phyloP scores from a whole-genome alignment of 805 yeast genomes.

The Kodamaea hsintzibuensis region DNA sequence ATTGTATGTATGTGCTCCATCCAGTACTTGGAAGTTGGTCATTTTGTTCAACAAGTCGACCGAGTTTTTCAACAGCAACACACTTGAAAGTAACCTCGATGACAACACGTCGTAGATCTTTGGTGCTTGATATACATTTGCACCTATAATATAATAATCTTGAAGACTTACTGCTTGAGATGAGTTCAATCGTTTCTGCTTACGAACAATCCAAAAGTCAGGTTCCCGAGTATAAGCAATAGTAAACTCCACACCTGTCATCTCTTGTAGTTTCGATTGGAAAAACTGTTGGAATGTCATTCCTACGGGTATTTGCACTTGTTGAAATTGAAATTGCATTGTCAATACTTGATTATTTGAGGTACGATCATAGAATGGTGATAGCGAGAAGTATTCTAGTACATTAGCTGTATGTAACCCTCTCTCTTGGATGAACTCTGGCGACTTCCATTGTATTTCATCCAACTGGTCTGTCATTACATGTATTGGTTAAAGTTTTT shows the following conservation, averaged over 20 bases:
- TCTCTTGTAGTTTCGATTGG: constrained; percentile 63
- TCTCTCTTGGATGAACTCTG: constrained; percentile 92
- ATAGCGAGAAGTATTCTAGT: constrained; percentile 86
- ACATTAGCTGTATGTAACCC: constrained; percentile 90
- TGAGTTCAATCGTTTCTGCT: constrained; percentile 66
- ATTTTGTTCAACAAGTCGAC: constrained; percentile 33
- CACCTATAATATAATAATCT: constrained; percentile 87
- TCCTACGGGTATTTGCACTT: constrained; percentile 32
- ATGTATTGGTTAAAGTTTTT: not conserved
- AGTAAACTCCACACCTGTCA: constrained; percentile 86
- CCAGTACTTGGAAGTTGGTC: constrained; percentile 32
- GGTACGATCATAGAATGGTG: constrained; percentile 93
- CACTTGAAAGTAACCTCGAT: constrained; percentile 56
- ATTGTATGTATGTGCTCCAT: constrained; percentile 35
- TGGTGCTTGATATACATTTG: constrained; percentile 91
- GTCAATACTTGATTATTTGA: constrained; percentile 92
- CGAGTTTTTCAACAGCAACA: constrained; percentile 34
- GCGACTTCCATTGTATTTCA: constrained; percentile 95
- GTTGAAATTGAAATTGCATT: constrained; percentile 90
- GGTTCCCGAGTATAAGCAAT: constrained; percentile 79
- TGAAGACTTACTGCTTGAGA: constrained; percentile 55
- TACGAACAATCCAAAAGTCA: constrained; percentile 87
- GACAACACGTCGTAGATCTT: constrained; percentile 68
- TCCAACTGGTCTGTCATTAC: constrained; percentile 52
- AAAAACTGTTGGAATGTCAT: constrained; percentile 36